Percentiles rank a stretch among this genome's conserved stretches.
These are phyloP conservation scores for Odonthalia washingtoniensis DNA, from an alignment of 31 red algal species.

Conservation along the genomic window DNA sequence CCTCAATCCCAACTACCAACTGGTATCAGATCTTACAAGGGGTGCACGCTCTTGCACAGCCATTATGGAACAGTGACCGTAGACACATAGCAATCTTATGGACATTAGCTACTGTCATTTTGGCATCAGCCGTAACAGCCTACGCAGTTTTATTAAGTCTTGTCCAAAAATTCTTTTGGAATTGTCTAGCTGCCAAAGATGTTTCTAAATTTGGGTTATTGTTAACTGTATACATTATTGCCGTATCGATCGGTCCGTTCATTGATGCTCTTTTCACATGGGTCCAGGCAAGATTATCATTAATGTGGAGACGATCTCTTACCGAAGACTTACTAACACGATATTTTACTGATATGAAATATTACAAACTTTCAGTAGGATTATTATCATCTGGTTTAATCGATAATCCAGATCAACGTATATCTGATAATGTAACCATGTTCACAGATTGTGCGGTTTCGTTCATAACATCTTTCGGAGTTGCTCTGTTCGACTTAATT, in stretches of 20 bases:
- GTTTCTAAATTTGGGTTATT: constrained; percentile 73
- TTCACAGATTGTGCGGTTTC: constrained; percentile 86
- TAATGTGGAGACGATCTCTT: constrained; percentile 78
- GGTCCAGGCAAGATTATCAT: constrained; percentile 69
- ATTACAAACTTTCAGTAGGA: constrained; percentile 73
- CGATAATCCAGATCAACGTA: constrained; percentile 98
- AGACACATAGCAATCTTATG: constrained; percentile 70
- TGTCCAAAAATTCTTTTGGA: constrained; percentile 94
- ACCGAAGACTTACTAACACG: constrained; percentile 58
- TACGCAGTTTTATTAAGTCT: constrained; percentile 91
- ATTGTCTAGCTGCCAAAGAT: constrained; percentile 78
- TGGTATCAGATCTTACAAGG: constrained; percentile 49
- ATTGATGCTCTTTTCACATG: constrained; percentile 84
- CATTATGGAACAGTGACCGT: constrained; percentile 65
- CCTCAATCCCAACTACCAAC: too few species aligned
- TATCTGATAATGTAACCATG: constrained; percentile 87
- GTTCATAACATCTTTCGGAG: constrained; percentile 86
- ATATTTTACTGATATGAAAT: constrained; percentile 68
- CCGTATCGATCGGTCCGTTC: constrained; percentile 83
- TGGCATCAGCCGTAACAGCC: constrained; percentile 84
- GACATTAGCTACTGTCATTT: constrained; percentile 76
- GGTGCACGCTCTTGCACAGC: constrained; percentile 54
- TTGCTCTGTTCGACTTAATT: constrained; percentile 83
- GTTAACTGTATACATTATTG: constrained; percentile 67
- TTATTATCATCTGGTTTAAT: neutral